Percentiles rank a stretch among this genome's conserved stretches.
Evolutionary conservation across 805 yeast genomes (phyloP).

Genomic region (Zygosaccharomyces pseudorouxii): DNA sequence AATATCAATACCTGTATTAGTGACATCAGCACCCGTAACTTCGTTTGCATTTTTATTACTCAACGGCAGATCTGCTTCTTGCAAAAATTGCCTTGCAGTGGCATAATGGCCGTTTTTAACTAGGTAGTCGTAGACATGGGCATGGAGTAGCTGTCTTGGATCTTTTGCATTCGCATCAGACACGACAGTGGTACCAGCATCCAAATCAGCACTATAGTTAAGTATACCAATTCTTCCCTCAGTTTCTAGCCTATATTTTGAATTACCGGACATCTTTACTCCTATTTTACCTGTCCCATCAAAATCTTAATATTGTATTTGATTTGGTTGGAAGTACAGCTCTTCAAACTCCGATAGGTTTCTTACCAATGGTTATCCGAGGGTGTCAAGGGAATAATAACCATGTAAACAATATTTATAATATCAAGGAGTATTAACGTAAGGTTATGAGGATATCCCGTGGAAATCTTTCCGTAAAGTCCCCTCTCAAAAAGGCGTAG

Average conservation of each 20-base stretch:
- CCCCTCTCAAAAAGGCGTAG: background rate
- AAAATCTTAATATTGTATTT: background rate
- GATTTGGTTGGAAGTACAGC: background rate
- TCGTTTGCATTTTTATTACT: slow-evolving; percentile 7
- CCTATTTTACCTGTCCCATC: background rate
- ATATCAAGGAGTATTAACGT: too few species aligned
- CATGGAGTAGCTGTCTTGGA: slow-evolving; percentile 47
- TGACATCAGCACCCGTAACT: background rate
- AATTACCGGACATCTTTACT: background rate
- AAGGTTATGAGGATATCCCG: too few species aligned
- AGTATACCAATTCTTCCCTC: too few species aligned
- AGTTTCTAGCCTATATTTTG: background rate
- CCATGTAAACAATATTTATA: too few species aligned
- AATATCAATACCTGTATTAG: background rate
- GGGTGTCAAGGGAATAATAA: too few species aligned
- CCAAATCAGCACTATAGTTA: background rate
- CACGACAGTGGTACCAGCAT: slow-evolving; percentile 26
- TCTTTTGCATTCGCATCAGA: slow-evolving; percentile 46
- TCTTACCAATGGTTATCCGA: background rate
- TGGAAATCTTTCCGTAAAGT: too few species aligned
- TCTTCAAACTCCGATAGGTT: background rate
- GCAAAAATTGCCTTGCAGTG: slow-evolving; percentile 45
- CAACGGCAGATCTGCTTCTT: slow-evolving; percentile 43
- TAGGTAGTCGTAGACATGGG: slow-evolving; percentile 49
- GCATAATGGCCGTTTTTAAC: slow-evolving; percentile 45